Evolutionary conservation across 352 stramenopile genomes (phyloP).

Genomic region (Globisporangium heterothallicum): DNA sequence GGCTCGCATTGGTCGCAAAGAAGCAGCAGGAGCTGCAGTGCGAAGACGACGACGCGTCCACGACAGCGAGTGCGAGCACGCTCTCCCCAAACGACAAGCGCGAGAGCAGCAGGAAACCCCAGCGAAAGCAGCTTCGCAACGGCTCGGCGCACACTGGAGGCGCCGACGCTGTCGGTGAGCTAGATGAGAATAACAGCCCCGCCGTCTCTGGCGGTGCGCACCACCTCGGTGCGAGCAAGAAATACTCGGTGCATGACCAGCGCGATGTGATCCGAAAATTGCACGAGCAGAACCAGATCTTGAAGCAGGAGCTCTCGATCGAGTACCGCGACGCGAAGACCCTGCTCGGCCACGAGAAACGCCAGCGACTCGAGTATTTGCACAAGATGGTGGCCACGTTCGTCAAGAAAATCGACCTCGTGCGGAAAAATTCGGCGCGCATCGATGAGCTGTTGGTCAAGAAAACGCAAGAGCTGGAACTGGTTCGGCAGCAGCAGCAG

Average conservation of each 20-base stretch:
- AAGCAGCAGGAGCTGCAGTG: slow-evolving; percentile 23
- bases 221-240: slow-evolving; percentile 9
- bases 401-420: slow-evolving; percentile 39
- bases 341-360: slow-evolving; percentile 50
- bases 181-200: background rate
- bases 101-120: slow-evolving; percentile 7
- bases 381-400: slow-evolving; percentile 44
- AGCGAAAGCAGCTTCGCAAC: slow-evolving; percentile 3
- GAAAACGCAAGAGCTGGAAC: slow-evolving; percentile 44
- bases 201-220: background rate
- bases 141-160: slow-evolving; percentile 1
- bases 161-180: slow-evolving; percentile 5
- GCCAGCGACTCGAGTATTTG: slow-evolving; percentile 47
- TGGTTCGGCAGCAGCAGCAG: slow-evolving; percentile 26
- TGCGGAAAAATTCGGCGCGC: slow-evolving; percentile 34
- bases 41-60: slow-evolving; percentile 24
- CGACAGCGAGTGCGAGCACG: background rate
- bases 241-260: slow-evolving; percentile 67
- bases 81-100: slow-evolving; percentile 7
- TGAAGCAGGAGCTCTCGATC: slow-evolving; percentile 71
- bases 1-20: slow-evolving; percentile 35
- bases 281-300: slow-evolving; percentile 67
- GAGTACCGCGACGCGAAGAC: slow-evolving; percentile 50
- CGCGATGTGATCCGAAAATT: slow-evolving; percentile 66
- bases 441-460: slow-evolving; percentile 40